Evolutionary conservation across 805 yeast species (phyloP), one percentile per base, ranked within the genome.

Genomic region (Monosporozyma aquatica): DNA sequence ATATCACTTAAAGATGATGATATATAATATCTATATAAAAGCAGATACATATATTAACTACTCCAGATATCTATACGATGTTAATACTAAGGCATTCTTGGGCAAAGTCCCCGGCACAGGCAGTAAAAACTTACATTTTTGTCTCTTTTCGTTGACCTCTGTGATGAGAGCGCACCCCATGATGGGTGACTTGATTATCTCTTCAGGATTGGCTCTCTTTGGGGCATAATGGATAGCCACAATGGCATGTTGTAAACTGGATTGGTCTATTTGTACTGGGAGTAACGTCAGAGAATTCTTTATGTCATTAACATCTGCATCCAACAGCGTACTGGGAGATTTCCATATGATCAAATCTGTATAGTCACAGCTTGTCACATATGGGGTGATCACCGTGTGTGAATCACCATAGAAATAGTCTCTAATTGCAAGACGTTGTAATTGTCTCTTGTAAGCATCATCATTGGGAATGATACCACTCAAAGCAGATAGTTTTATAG

Each of bases 81-180:
- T 95, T 38, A 89, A 64, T 3, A 92, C 59, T 53, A 86, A 69
- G 2, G 83, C 78, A 48, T 79, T 76, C 21, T 78, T 71, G 0
- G 98, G 98, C 20, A 89, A 66, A 32, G 80, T 67, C 1, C 95
- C 94, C 2, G 95, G 96, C 5, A 86, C 82, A 0, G 99, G 97
- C 47, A 87, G 69, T 47, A 90, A 67, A 7, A 92, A 69, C 53
- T 80, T 80, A 43, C 85, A 56, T 51, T 75, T 81, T 13, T 74
- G 71, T 54, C 79, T 80, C 13, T 75, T 66, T 48, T 90, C 97
- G 54, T 89, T 95, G 18, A 78, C 84, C 47, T 77, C 80, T 14
- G 71, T 64, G 9, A 59, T 75, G 47, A 85, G 81, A 3, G 81
- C 84, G 62, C 78, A 90, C 0, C 98, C 97, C 49, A 85, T 57